Conservation (phyloP, 495 filamentous ascomycete species). For the Halenospora varia region DNA sequence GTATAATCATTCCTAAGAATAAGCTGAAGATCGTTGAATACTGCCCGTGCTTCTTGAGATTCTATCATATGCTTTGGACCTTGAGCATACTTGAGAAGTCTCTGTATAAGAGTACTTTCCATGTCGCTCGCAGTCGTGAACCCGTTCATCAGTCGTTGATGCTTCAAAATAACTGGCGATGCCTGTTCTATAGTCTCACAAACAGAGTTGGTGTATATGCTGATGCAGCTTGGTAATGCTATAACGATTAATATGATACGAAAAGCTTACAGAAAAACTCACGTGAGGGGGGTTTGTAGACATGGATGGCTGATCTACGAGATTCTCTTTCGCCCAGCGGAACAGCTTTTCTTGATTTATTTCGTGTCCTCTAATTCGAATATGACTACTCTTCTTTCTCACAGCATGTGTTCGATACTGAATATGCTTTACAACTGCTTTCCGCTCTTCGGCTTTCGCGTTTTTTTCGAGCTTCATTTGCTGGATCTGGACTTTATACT, state of each 20-base stretch:
- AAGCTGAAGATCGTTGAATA: conserved; percentile 11
- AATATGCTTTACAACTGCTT: neutral
- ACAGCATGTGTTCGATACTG: neutral
- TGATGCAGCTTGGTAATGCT: conserved; percentile 13
- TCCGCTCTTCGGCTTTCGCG: neutral
- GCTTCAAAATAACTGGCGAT: neutral
- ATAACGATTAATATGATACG: neutral
- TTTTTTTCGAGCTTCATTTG: neutral
- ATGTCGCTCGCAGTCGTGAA: neutral
- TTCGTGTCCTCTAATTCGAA: conserved; percentile 1
- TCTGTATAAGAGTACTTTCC: neutral
- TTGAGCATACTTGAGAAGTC: conserved; percentile 5
- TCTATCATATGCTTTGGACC: conserved; percentile 2
- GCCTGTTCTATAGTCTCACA: neutral
- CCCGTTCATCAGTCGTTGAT: neutral
- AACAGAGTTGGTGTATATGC: conserved; percentile 10
- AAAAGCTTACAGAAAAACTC: conserved; percentile 5
- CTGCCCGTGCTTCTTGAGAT: conserved; percentile 4
- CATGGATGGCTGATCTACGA: conserved; percentile 2
- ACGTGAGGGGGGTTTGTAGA: conserved; percentile 3
- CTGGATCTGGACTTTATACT: conserved; percentile 2
- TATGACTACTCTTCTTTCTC: neutral
- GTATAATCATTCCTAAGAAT: conserved; percentile 4
- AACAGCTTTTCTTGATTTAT: neutral
- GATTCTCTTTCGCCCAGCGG: conserved; percentile 5